These are phyloP conservation scores for Babesia bigemina DNA, from an alignment of 169 alveolate genomes.

Conservation along the genomic window DNA sequence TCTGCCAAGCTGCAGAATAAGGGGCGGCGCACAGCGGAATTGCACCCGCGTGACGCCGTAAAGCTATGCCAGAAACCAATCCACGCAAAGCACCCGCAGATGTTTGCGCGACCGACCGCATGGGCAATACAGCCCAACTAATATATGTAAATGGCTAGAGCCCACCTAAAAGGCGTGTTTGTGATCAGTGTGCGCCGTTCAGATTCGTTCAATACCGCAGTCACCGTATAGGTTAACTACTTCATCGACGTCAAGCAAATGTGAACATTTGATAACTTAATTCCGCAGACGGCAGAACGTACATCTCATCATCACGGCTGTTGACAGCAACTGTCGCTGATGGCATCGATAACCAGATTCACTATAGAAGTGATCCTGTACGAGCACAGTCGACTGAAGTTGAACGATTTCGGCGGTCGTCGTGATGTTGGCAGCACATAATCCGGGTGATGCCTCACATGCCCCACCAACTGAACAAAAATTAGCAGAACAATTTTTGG, in stretches of 20 bases:
- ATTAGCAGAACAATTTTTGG: not conserved
- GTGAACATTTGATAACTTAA: slow-evolving; percentile 50
- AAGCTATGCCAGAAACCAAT: no score
- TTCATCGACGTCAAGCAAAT: slow-evolving; percentile 72
- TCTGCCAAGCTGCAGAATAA: no score
- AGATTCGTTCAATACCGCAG: slow-evolving; percentile 73
- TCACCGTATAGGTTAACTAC: slow-evolving; percentile 54
- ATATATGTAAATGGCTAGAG: no score
- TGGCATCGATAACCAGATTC: slow-evolving; percentile 78
- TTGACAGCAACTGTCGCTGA: slow-evolving; percentile 83
- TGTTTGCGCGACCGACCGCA: no score
- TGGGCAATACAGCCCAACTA: no score
- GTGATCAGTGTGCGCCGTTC: slow-evolving; percentile 52
- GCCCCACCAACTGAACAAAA: slow-evolving; percentile 7
- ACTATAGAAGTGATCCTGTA: slow-evolving; percentile 85
- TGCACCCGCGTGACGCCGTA: no score
- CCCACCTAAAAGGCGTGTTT: no score
- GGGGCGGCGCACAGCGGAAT: no score
- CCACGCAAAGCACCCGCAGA: no score
- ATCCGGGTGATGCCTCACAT: slow-evolving; percentile 24
- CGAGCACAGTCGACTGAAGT: slow-evolving; percentile 84
- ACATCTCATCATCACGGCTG: slow-evolving; percentile 83
- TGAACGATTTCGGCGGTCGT: not conserved
- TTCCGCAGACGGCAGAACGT: slow-evolving; percentile 80
- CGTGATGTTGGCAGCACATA: slow-evolving; percentile 10